Evolutionary conservation across 2,329 filamentous ascomycete species (phyloP).

Genomic region (Stagonosporopsis vannaccii): DNA sequence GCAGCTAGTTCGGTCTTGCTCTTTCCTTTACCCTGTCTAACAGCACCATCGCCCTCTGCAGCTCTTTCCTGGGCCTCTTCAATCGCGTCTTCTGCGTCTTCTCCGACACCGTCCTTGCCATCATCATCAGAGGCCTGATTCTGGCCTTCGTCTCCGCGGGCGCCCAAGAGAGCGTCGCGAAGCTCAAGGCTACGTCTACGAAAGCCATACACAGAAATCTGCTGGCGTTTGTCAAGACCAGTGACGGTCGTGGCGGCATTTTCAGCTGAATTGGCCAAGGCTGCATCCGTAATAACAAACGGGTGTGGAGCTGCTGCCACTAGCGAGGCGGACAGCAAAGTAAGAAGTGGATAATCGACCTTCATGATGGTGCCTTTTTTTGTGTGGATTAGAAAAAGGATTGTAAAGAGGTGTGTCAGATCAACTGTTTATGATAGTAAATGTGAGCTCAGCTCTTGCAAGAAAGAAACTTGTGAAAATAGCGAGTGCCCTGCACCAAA

Average conservation of each 20-base stretch:
- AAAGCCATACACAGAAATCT: slow-evolving; percentile 18
- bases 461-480: slow-evolving; percentile 33
- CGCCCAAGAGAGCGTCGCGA: slow-evolving; percentile 34
- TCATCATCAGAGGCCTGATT: slow-evolving; percentile 7
- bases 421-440: slow-evolving; percentile 24
- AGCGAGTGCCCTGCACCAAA: slow-evolving; percentile 46
- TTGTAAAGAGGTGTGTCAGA: slow-evolving; percentile 31
- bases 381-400: slow-evolving; percentile 21
- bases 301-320: slow-evolving; percentile 43
- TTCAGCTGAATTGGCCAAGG: slow-evolving; percentile 33
- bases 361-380: slow-evolving; percentile 42
- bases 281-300: slow-evolving; percentile 39
- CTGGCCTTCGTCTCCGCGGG: slow-evolving; percentile 21
- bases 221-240: slow-evolving; percentile 19
- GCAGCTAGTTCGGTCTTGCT: neutral
- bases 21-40: slow-evolving; percentile 19
- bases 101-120: neutral
- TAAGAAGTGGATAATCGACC: slow-evolving; percentile 42
- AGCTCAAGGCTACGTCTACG: slow-evolving; percentile 37
- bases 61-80: slow-evolving; percentile 10
- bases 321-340: slow-evolving; percentile 44
- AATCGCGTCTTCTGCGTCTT: neutral
- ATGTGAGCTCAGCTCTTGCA: slow-evolving; percentile 47
- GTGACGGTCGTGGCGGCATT: slow-evolving; percentile 31
- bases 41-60: neutral